Conservation (phyloP, 2,329 filamentous ascomycete species). For the Colletotrichum phormii region DNA sequence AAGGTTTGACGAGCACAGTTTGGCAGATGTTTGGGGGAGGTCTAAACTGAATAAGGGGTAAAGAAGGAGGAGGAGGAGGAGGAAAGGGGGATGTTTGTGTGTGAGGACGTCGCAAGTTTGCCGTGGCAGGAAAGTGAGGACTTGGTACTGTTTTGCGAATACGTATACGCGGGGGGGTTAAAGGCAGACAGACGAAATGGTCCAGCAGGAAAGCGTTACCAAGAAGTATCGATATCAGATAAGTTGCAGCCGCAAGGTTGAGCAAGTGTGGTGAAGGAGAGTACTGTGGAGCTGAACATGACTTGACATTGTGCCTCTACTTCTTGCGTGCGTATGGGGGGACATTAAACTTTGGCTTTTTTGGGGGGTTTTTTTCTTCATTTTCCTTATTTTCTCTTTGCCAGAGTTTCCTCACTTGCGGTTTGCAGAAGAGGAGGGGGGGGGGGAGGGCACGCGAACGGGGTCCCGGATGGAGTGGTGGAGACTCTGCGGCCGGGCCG, state of each 20-base stretch:
- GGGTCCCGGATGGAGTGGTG: background rate
- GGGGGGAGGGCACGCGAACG: background rate
- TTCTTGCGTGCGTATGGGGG: background rate
- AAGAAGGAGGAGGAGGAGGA: background rate
- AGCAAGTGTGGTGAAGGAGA: too few species aligned
- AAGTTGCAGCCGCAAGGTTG: background rate
- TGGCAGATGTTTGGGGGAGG: background rate
- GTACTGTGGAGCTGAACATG: too few species aligned
- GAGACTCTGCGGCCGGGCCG: background rate
- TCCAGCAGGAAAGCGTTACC: too few species aligned
- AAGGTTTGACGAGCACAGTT: too few species aligned
- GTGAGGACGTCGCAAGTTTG: too few species aligned
- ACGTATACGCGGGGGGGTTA: conserved; percentile 8
- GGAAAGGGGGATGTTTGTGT: too few species aligned
- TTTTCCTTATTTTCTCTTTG: background rate
- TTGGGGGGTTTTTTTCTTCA: background rate
- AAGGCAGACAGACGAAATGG: too few species aligned
- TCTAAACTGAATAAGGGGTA: background rate
- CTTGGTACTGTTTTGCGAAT: conserved; percentile 26
- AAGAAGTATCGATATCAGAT: conserved; percentile 17
- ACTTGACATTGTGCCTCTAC: too few species aligned
- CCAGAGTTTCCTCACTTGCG: too few species aligned
- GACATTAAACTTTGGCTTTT: conserved; percentile 6
- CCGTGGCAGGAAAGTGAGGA: too few species aligned
- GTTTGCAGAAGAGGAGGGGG: too few species aligned